Conservation (phyloP, 768 basidiomycete genomes). For the Cystobasidium ongulense region DNA sequence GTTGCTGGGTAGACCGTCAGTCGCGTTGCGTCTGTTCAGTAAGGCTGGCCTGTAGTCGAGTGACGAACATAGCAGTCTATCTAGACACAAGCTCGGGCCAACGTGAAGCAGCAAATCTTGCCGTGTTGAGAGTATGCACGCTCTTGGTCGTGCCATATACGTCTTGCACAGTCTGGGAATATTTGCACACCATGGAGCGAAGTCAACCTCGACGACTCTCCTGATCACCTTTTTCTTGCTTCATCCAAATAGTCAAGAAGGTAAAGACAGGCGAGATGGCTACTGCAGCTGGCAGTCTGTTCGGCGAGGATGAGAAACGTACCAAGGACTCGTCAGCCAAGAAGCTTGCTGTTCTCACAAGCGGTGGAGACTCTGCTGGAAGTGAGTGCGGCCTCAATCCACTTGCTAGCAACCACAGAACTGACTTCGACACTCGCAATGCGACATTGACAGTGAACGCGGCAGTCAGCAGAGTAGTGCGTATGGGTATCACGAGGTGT, state of each 20-base stretch:
- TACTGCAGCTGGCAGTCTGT: neutral
- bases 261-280: neutral
- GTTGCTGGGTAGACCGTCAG: no score
- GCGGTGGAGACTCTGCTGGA: slow-evolving; percentile 94
- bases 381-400: slow-evolving; percentile 27
- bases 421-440: neutral
- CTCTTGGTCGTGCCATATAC: no score
- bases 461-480: slow-evolving; percentile 85
- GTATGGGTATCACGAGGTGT: slow-evolving; percentile 80
- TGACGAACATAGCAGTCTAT: no score
- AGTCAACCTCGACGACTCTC: neutral
- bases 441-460: slow-evolving; percentile 59
- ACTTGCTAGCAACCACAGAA: neutral
- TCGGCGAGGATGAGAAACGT: neutral
- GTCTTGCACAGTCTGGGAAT: no score
- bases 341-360: slow-evolving; percentile 69
- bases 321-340: neutral
- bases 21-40: no score
- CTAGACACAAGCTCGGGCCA: no score
- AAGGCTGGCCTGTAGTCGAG: no score
- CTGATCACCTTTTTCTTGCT: neutral
- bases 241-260: neutral
- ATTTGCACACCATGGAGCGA: no score
- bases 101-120: no score
- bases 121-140: no score